Evolutionary conservation across 306 rosid genomes (phyloP), one percentile per base, ranked within the genome.

Genomic region (Hippophae tibetana): DNA sequence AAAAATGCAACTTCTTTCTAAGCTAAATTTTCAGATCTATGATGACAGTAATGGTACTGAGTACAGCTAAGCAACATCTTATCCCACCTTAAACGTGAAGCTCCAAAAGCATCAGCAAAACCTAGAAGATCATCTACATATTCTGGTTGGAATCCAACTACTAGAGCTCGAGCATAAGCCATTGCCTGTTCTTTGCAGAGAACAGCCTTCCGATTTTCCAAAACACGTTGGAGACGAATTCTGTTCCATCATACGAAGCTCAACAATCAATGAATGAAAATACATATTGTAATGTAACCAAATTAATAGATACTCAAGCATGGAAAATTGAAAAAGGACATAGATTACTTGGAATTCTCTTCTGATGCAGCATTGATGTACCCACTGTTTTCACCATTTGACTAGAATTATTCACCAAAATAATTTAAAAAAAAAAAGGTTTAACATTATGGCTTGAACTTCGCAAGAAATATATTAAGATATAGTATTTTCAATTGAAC

Each of bases 21-120:
- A 18, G 23, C 23, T 18, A 18, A 18, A 18, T 18, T 18, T 18
- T 18, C 23, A 18, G 23, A 18, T 18, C 23, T 18, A 18, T 18
- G 23, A 18, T 18, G 23, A 18, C 23, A 18, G 23, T 18, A 2
- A 31, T 31, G 38, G 38, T 31, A 31, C 38, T 31, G 38, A 31
- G 38, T 31, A 31, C 38, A 31, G 38, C 5, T 31, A 31, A 31
- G 38, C 38, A 31, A 31, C 38, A 31, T 31, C 38, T 31, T 31
- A 31, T 31, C 38, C 38, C 38, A 81, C 90, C 82, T 76, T 61
- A 84, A 81, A 60, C 84, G 86, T 9, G 50, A 72, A 63, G 90
- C 84, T 71, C 87, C 90, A 84, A 84, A 84, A 61, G 87, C 79
- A 78, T 74, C 76, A 47, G 84, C 80, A 74, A 84, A 81, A 63